phyloP scores from a whole-genome alignment of 1,284 basidiomycete genomes.

The Malassezia japonica region DNA sequence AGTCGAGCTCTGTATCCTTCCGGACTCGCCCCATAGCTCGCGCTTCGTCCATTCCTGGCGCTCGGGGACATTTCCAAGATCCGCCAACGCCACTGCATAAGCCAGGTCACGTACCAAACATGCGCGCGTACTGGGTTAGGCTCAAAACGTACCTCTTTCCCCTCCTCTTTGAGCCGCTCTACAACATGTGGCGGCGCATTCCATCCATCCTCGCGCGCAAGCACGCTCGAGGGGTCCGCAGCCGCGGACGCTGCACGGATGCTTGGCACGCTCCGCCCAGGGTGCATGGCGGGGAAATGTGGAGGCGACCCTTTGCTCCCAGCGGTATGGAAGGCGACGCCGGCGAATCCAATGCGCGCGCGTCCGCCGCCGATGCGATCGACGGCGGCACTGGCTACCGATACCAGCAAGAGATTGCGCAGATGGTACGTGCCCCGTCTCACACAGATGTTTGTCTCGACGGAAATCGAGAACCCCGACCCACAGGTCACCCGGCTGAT shows the following conservation, averaged over 20 bases:
- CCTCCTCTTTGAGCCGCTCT: too few relatives aligned
- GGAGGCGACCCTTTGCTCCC: too few relatives aligned
- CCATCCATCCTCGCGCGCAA: neutral
- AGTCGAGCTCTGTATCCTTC: conserved; percentile 22
- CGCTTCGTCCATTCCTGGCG: conserved; percentile 18
- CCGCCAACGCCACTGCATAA: neutral
- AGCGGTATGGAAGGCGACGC: neutral
- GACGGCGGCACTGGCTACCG: conserved; percentile 23
- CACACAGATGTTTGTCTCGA: conserved; percentile 85
- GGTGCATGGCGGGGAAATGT: too few relatives aligned
- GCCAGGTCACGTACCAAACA: neutral
- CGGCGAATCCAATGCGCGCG: neutral
- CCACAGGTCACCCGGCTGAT: conserved; percentile 80
- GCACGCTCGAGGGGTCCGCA: too few relatives aligned
- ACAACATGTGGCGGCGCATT: too few relatives aligned
- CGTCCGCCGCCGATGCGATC: neutral
- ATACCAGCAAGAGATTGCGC: conserved; percentile 60
- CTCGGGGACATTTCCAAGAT: conserved; percentile 19
- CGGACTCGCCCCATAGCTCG: conserved; percentile 18
- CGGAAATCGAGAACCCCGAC: conserved; percentile 81
- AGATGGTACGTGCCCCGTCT: conserved; percentile 56
- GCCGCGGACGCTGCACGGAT: too few relatives aligned
- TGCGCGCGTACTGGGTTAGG: neutral
- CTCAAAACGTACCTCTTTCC: neutral
- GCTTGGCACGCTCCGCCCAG: too few relatives aligned